These are phyloP conservation scores for Antitrichia curtipendula DNA, from an alignment of 225 moss, liverwort and hornwort genomes.

Conservation along the genomic window DNA sequence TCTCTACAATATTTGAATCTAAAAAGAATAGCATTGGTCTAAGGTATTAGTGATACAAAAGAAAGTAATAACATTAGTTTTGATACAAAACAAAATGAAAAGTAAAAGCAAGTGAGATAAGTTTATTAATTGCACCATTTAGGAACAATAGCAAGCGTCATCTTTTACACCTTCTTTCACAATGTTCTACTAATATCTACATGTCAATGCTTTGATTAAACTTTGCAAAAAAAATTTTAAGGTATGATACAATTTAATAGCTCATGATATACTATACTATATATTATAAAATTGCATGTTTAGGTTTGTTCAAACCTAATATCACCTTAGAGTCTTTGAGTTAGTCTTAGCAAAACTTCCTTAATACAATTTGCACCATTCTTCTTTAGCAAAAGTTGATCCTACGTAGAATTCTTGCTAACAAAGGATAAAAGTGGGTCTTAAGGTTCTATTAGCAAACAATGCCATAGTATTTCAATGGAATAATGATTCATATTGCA, in stretches of 20 bases:
- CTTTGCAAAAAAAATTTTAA: background rate
- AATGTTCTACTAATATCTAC: background rate
- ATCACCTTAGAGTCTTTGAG: no score
- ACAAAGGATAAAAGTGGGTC: no score
- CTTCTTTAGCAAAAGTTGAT: no score
- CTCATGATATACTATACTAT: background rate
- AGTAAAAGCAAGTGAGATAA: background rate
- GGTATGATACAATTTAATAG: fast-evolving
- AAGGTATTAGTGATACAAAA: background rate
- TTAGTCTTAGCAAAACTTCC: no score
- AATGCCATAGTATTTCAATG: no score
- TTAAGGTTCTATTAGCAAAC: background rate
- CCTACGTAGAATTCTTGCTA: no score
- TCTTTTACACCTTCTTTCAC: background rate
- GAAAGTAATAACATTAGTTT: background rate
- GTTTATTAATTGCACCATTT: background rate
- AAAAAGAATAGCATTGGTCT: background rate
- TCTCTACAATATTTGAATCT: background rate
- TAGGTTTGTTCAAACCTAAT: no score
- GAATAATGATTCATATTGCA: no score
- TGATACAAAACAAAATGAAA: background rate
- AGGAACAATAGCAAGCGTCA: background rate
- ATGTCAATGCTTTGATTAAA: background rate
- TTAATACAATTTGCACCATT: no score
- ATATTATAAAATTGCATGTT: background rate